Conservation (phyloP, 2,329 filamentous ascomycete genomes). For the Sporothrix protearum region DNA sequence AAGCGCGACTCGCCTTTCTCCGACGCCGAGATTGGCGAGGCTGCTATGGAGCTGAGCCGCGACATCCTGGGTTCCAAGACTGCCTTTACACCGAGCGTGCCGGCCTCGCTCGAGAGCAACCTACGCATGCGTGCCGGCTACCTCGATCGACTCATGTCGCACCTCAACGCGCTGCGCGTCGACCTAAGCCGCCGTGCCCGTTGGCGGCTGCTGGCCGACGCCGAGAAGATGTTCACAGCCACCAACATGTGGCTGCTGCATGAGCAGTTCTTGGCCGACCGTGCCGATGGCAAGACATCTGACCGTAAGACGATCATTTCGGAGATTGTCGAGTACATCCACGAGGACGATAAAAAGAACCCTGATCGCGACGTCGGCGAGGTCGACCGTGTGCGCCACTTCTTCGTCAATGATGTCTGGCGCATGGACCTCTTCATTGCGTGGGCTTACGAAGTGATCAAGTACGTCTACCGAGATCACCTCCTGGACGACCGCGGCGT, state of each 20-base stretch:
- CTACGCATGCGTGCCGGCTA: conserved; percentile 69
- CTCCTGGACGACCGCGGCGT: conserved; percentile 53
- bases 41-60: conserved; percentile 72
- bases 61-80: conserved; percentile 78
- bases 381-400: conserved; percentile 75
- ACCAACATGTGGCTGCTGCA: conserved; percentile 76
- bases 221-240: conserved; percentile 84
- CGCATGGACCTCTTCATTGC: conserved; percentile 71
- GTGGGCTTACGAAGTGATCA: conserved; percentile 74
- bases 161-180: conserved; percentile 64
- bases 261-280: conserved; percentile 61
- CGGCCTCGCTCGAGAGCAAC: conserved; percentile 77
- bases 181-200: conserved; percentile 63
- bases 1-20: conserved; percentile 64
- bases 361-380: conserved; percentile 63
- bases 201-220: conserved; percentile 82
- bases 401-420: conserved; percentile 75
- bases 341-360: conserved; percentile 70
- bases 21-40: conserved; percentile 66
- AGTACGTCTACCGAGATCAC: conserved; percentile 63
- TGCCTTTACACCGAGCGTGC: conserved; percentile 66
- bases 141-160: conserved; percentile 68
- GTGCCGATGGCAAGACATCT: conserved; percentile 49
- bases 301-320: conserved; percentile 65
- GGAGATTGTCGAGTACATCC: conserved; percentile 71